Base-by-base conservation (phyloP, 352 stramenopile species). In the Pythium apleroticum region DNA sequence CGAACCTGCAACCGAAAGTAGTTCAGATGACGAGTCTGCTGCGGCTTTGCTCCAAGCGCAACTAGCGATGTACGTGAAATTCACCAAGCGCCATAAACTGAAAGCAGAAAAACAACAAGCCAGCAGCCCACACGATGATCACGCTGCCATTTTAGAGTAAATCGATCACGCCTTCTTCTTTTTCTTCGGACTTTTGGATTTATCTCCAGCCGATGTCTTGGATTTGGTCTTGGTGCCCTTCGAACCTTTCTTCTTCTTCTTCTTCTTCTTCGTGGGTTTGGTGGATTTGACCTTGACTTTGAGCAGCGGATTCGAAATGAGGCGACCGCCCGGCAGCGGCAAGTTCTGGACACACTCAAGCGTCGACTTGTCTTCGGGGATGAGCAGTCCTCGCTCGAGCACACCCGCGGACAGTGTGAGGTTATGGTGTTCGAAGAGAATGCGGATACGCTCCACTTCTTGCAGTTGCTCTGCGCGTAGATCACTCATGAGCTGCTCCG, bases 371-470 rank as follows among this genome's bases (percentile, higher is more conserved):
- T 92, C 84, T 65, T 92, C 81, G 0, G 84, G 84, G 0, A 88
- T 64, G 6, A 92, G 52, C n/a, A 92, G 53, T 0, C 78, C 81
- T 17, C 79, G 72, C 55, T 90, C 79, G 52, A 92, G 71, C 0
- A 68, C 63, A 6, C 68, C 53, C 3, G 54, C n/a, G 0, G 75
- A 69, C 27, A 89, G 77, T 4, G 60, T 50, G 39, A 92, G 64
- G 17, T 84, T 68, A 62, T 86, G 77, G 25, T 72, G 68, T 52
- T 87, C 69, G 31, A 92, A 92, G 2, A 89, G 64, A 0, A 68
- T 54, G 2, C 80, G 81, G 57, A 92, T 90, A 12, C 86, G 81
- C 35, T 89, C 80, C 25, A 92, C 30, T 39, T 92, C 84, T 22
- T 80, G 57, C 31, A 88, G 59, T 50, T 92, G 80, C 27, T 79